Conservation (phyloP, 2,329 filamentous ascomycete species). For the Ophiocordyceps camponoti-saundersi region DNA sequence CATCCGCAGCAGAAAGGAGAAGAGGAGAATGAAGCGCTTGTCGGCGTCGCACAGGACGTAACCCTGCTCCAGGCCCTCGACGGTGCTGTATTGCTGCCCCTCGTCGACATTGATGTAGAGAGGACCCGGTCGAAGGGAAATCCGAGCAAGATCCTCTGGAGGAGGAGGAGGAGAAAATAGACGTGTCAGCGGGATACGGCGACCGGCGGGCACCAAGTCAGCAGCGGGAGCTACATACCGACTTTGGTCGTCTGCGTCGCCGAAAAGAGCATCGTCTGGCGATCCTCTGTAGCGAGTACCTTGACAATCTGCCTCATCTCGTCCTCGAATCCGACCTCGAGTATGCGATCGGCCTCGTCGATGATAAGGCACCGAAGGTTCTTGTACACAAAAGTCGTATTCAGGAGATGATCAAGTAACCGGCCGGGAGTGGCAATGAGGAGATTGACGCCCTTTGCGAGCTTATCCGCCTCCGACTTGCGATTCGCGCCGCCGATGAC, state of each 20-base stretch:
- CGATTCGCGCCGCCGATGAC: slow-evolving; percentile 91
- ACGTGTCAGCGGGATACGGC: background rate
- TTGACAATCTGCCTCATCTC: slow-evolving; percentile 96
- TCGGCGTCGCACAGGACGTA: slow-evolving; percentile 90
- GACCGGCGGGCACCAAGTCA: no score
- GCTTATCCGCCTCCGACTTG: slow-evolving; percentile 82
- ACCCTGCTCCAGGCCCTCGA: slow-evolving; percentile 86
- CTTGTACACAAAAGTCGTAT: slow-evolving; percentile 83
- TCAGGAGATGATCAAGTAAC: slow-evolving; percentile 84
- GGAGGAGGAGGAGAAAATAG: background rate
- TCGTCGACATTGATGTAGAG: slow-evolving; percentile 96
- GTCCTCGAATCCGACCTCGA: slow-evolving; percentile 96
- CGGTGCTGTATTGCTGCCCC: slow-evolving; percentile 75
- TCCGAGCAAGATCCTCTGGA: slow-evolving; percentile 73
- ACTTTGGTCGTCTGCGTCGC: slow-evolving; percentile 98
- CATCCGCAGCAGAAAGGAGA: slow-evolving; percentile 74
- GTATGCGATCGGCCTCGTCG: slow-evolving; percentile 89
- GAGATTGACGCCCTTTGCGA: slow-evolving; percentile 85
- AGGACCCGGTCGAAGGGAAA: slow-evolving; percentile 79
- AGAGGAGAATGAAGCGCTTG: slow-evolving; percentile 83
- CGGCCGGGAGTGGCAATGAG: slow-evolving; percentile 87
- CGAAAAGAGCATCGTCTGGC: slow-evolving; percentile 97
- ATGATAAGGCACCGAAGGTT: slow-evolving; percentile 86
- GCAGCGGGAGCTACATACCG: slow-evolving; percentile 9
- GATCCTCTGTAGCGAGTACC: slow-evolving; percentile 70